Base-by-base conservation (phyloP, 1,284 basidiomycete species). In the Phaffia rhodozyma region DNA sequence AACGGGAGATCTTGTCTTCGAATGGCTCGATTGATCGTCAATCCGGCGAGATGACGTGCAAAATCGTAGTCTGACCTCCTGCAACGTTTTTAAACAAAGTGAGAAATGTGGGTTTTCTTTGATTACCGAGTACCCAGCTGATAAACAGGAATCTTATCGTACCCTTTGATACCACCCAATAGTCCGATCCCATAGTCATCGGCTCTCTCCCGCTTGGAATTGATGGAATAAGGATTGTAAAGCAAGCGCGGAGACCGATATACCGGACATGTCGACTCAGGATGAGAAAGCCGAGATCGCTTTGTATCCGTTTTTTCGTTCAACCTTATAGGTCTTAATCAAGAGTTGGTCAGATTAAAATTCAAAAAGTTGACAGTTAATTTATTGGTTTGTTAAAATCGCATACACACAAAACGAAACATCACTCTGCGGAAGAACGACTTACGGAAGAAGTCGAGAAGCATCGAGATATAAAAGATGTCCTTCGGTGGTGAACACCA, bases 401-500 rank as follows among this genome's bases (percentile, higher is more conserved):
- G 9, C 55, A 1, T 23, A 5, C n/a, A 30, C 7, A 20, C 9
- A 27, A 21, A n/a, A 34, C 5, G 32, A 32, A 20, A 9, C 11
- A 13, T 13, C 25, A 23, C 18, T 34, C 11, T 32, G 11, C 6
- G 16, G 0, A 32, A 56, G 27, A 32, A 34, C 16, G 18, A 49
- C 56, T 13, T 18, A 58, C 57, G 59, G 43, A 34, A 56, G 70
- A 66, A 62, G 55, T 20, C 53, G 49, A 29, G 27, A 38, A 16
- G 59, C 52, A 43, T 62, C 57, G 23, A 96, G 79, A 23, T 79
- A 80, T 30, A 97, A 78, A n/a, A 91, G 82, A 72, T 97, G 93
- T 0, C 91, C 92, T 75, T 97, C 92, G 0, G 92, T 97, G 1
- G 90, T 90, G 72, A 93, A 87, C 2, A 96, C 87, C 67, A 85